Evolutionary conservation across 2,329 filamentous ascomycete genomes (phyloP), one percentile per base, ranked within the genome.

Genomic region (Neocucurbitaria cava): DNA sequence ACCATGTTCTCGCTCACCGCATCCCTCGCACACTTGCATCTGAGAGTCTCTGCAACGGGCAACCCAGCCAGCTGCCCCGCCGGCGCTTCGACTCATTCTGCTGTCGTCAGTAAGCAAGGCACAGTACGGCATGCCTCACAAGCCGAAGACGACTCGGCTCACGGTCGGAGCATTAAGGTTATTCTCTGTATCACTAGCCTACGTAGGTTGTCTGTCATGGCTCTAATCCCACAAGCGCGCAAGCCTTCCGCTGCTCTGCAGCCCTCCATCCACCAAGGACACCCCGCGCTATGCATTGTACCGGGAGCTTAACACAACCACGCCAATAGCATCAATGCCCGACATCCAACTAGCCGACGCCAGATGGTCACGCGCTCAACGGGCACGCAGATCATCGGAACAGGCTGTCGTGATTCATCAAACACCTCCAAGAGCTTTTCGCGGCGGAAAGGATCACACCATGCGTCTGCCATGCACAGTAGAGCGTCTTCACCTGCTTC

Each of bases 281-380:
- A 41, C 59, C 58, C 61, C 59, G 56, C 58, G 46, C 46, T 52
- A 6, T 56, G 52, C 58, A 56, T 36, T 26, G 42, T 57, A 51
- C 64, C 57, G 62, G 63, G 69, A 68, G 67, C 69, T 71, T 69
- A 65, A 63, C 53, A 21, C 40, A 49, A 54, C 38, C 41, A 54
- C 54, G 49, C 68, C 68, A 72, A 70, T 73, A 24, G 61, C 61
- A 58, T 49, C 52, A 6, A 30, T 28, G 39, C 45, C 46, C 47
- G 41, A 61, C 51, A 47, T 49, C 46, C 68, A 31, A 57, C 69
- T 66, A 46, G 57, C 66, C 69, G 54, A 73, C 64, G 43, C 59
- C 52, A 56, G 51, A 46, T 54, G 54, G 62, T 75, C 72, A 75
- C 68, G 71, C 72, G 72, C 63, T 55, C 66, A 73, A 74, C 66